A percentile compares a stretch with the other conserved stretches of the same genome.
phyloP scores from a whole-genome alignment of 768 basidiomycete genomes.

The Daedaleopsis nitida region DNA sequence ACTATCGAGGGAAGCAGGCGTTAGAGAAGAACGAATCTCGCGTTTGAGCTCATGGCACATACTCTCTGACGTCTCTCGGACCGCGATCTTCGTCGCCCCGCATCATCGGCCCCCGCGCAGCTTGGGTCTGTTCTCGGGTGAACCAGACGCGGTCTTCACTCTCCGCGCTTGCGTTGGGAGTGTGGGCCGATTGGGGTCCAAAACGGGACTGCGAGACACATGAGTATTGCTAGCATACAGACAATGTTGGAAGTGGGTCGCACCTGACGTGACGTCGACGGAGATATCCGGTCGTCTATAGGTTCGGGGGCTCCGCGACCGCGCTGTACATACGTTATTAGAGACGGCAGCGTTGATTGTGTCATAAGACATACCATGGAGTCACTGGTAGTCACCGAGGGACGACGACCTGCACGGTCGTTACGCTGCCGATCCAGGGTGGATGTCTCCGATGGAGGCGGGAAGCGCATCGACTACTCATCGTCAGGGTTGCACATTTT shows the following conservation, averaged over 20 bases:
- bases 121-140: not conserved
- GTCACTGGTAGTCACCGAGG: constrained; percentile 3
- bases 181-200: not conserved
- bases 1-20: not conserved
- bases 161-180: not conserved
- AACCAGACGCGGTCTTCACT: not conserved
- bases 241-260: too few relatives aligned
- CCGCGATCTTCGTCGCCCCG: not conserved
- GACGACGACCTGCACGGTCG: constrained; percentile 7
- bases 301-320: not conserved
- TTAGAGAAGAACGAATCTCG: not conserved
- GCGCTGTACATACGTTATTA: not conserved
- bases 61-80: not conserved
- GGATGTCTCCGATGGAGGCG: not conserved
- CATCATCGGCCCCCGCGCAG: not conserved
- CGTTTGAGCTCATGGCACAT: not conserved
- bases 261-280: not conserved
- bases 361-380: not conserved
- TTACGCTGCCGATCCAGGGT: not conserved
- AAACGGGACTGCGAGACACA: not conserved
- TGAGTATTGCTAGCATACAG: not conserved
- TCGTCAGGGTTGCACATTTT: not conserved
- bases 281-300: too few relatives aligned
- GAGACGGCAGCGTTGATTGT: not conserved
- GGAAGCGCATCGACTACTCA: not conserved